Evolutionary conservation across 2,329 filamentous ascomycete species (phyloP).

Genomic region (Pleomassaria siparia): DNA sequence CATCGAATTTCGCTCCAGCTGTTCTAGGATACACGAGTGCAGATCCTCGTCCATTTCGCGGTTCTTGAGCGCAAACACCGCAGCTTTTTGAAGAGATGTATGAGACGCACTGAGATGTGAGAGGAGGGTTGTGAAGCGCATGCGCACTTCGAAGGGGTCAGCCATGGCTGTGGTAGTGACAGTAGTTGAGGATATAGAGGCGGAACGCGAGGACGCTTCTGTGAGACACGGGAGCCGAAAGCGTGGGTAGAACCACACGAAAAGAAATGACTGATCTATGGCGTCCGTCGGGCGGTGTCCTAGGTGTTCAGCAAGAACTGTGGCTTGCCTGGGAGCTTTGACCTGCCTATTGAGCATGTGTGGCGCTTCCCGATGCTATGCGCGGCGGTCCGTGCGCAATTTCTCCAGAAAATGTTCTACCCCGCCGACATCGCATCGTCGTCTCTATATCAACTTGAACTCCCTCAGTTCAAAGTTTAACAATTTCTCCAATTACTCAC

Average conservation of each 20-base stretch:
- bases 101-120: conserved; percentile 90
- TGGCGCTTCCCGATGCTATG: background rate
- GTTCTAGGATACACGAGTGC: conserved; percentile 95
- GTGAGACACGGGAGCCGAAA: background rate
- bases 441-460: too few species aligned
- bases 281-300: background rate
- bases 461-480: too few species aligned
- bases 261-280: background rate
- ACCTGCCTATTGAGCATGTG: too few species aligned
- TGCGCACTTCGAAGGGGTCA: conserved; percentile 96
- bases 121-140: conserved; percentile 90
- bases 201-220: too few species aligned
- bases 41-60: conserved; percentile 95
- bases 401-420: background rate
- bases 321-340: background rate
- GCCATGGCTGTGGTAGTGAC: conserved; percentile 50
- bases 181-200: background rate
- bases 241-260: conserved; percentile 1
- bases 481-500: background rate
- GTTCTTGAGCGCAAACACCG: conserved; percentile 92
- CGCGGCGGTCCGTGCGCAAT: background rate
- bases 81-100: conserved; percentile 85
- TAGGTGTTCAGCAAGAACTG: background rate
- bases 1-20: conserved; percentile 91
- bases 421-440: background rate